These are phyloP conservation scores for Styphnolobium japonicum DNA, from an alignment of 306 rosid species.

Conservation along the genomic window DNA sequence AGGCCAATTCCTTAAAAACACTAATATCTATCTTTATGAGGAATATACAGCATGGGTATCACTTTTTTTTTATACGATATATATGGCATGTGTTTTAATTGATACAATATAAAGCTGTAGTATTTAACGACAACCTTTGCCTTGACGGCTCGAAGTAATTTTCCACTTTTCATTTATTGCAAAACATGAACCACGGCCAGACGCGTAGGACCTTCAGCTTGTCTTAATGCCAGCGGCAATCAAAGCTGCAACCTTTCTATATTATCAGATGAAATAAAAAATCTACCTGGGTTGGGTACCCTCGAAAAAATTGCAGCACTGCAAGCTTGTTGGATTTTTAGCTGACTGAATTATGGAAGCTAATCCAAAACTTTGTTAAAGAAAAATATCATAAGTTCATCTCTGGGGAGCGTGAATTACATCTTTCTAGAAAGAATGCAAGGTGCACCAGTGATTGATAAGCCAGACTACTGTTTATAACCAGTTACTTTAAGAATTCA, in stretches of 20 bases:
- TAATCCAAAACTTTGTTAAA: not conserved
- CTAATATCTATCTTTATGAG: no score
- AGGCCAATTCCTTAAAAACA: no score
- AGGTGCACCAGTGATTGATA: not conserved
- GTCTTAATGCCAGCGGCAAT: conserved; percentile 18
- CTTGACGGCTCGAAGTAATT: conserved; percentile 10
- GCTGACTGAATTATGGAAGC: not conserved
- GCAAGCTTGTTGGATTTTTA: not conserved
- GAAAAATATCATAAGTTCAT: conserved; percentile 4
- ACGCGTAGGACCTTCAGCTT: conserved; percentile 20
- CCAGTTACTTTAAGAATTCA: not conserved
- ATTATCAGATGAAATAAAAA: not conserved
- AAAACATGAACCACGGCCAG: conserved; percentile 19
- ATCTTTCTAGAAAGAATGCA: not conserved
- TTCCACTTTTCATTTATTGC: not conserved
- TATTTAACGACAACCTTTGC: conserved; percentile 15
- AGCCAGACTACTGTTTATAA: not conserved
- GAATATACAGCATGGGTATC: no score
- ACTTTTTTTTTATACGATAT: no score
- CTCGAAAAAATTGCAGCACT: not conserved
- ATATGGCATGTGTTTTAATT: no score
- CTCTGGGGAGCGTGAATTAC: no score
- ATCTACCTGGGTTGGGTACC: not conserved
- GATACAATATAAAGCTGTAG: not conserved
- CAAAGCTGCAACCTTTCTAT: conserved; percentile 11